phyloP scores from a whole-genome alignment of 352 stramenopile species.

The Phytophthora pluvialis region DNA sequence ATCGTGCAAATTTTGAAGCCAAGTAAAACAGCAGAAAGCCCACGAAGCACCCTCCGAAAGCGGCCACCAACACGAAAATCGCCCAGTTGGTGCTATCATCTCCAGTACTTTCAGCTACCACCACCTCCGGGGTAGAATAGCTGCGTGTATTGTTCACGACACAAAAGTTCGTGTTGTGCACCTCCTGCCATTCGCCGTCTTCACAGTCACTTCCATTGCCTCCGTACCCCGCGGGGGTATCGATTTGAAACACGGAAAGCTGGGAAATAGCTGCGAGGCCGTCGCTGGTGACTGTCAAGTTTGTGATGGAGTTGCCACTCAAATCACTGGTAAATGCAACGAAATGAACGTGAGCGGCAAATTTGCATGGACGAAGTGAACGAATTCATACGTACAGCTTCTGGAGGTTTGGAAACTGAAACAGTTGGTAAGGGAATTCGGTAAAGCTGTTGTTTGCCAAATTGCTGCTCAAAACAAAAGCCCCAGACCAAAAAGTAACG shows the following conservation, averaged over 20 bases:
- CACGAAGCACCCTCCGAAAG: constrained; percentile 42
- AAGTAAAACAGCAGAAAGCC: constrained; percentile 47
- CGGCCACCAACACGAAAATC: constrained; percentile 41
- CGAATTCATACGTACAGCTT: constrained; percentile 43
- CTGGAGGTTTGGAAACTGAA: constrained; percentile 48
- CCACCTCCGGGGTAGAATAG: constrained; percentile 23
- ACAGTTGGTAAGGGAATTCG: constrained; percentile 44
- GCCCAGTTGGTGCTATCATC: constrained; percentile 35
- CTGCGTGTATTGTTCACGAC: constrained; percentile 39
- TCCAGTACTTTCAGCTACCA: constrained; percentile 9
- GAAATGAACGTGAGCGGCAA: neutral
- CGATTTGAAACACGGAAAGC: constrained; percentile 40
- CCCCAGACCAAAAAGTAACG: neutral
- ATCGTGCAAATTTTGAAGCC: constrained; percentile 23
- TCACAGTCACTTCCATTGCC: constrained; percentile 24
- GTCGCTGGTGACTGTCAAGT: constrained; percentile 46
- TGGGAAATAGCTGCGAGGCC: constrained; percentile 42
- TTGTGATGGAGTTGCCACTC: constrained; percentile 48
- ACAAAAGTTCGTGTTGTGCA: constrained; percentile 47
- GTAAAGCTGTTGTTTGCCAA: constrained; percentile 53
- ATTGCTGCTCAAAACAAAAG: constrained; percentile 31
- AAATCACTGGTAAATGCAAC: constrained; percentile 40
- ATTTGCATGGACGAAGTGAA: neutral
- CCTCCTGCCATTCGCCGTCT: constrained; percentile 32
- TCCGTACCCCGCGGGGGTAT: neutral